These are phyloP conservation scores for Wickerhamomyces kurtzmanii DNA, from an alignment of 805 yeast species.

Conservation along the genomic window DNA sequence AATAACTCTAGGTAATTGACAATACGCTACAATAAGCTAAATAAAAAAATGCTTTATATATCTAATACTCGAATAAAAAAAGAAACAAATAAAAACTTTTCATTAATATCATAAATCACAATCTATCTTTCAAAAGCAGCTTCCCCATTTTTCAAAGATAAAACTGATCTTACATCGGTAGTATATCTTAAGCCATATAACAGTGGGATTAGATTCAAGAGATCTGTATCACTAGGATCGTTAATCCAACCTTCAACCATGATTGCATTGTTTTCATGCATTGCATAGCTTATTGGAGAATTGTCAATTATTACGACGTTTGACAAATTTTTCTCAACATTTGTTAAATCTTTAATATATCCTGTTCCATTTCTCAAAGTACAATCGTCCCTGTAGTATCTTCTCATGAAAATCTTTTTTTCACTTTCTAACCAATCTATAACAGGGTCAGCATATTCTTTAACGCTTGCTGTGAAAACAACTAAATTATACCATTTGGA, in stretches of 20 bases:
- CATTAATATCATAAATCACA: slow-evolving; percentile 2
- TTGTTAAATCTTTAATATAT: slow-evolving; percentile 66
- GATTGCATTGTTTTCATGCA: slow-evolving; percentile 82
- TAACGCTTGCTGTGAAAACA: slow-evolving; percentile 89
- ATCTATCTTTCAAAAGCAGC: slow-evolving; percentile 34
- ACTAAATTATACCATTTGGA: slow-evolving; percentile 83
- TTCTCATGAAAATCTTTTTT: slow-evolving; percentile 35
- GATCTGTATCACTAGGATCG: slow-evolving; percentile 84
- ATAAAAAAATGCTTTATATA: too few relatives aligned
- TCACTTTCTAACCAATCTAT: slow-evolving; percentile 83
- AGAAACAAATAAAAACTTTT: slow-evolving; percentile 1
- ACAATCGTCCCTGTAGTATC: slow-evolving; percentile 78
- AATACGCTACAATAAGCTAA: too few relatives aligned
- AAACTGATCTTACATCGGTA: slow-evolving; percentile 73
- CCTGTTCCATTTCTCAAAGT: slow-evolving; percentile 71
- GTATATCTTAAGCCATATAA: slow-evolving; percentile 66
- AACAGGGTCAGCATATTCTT: slow-evolving; percentile 95
- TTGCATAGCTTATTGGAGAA: slow-evolving; percentile 82
- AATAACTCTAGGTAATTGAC: too few relatives aligned
- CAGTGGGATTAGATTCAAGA: slow-evolving; percentile 75
- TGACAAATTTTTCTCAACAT: slow-evolving; percentile 43
- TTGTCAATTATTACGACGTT: slow-evolving; percentile 79
- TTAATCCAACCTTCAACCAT: slow-evolving; percentile 97
- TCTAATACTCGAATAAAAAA: neutral
- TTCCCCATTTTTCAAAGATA: slow-evolving; percentile 71